Percentiles rank a stretch among this genome's conserved stretches.
These are phyloP conservation scores for Strobilomyces dryophilus DNA, from an alignment of 768 basidiomycete genomes.

Conservation along the genomic window DNA sequence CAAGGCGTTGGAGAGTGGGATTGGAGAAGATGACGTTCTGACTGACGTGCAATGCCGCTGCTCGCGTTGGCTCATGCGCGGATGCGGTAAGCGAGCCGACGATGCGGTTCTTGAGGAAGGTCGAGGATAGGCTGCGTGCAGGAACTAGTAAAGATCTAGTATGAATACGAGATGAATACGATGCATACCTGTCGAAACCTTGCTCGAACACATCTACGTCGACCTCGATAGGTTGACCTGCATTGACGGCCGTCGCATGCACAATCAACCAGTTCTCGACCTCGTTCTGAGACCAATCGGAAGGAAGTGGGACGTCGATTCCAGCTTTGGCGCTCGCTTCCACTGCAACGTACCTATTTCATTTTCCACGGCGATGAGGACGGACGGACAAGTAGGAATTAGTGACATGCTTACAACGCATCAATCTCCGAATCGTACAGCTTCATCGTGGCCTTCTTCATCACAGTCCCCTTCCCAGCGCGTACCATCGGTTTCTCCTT, in stretches of 20 bases:
- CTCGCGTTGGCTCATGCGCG: no score
- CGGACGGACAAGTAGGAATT: no score
- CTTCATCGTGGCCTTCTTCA: conserved; percentile 25
- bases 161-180: background rate
- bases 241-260: conserved; percentile 19
- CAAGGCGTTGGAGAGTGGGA: no score
- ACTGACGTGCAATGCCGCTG: no score
- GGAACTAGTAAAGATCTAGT: background rate
- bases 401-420: conserved; percentile 29
- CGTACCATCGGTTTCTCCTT: conserved; percentile 41
- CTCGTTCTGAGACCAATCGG: conserved; percentile 19
- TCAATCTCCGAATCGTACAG: conserved; percentile 45
- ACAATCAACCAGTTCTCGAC: conserved; percentile 4
- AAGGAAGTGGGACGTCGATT: conserved; percentile 20
- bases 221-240: background rate
- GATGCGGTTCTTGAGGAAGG: no score
- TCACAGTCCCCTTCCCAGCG: conserved; percentile 44
- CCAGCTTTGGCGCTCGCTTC: conserved; percentile 22
- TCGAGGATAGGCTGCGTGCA: no score
- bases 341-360: conserved; percentile 27
- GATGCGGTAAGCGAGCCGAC: no score
- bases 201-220: conserved; percentile 30
- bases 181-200: conserved; percentile 33
- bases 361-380: no score
- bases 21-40: no score